A percentile compares a stretch with the other conserved stretches of the same genome.
Evolutionary conservation across 1,284 basidiomycete genomes (phyloP).

Genomic region (Fomitopsis schrenkii): DNA sequence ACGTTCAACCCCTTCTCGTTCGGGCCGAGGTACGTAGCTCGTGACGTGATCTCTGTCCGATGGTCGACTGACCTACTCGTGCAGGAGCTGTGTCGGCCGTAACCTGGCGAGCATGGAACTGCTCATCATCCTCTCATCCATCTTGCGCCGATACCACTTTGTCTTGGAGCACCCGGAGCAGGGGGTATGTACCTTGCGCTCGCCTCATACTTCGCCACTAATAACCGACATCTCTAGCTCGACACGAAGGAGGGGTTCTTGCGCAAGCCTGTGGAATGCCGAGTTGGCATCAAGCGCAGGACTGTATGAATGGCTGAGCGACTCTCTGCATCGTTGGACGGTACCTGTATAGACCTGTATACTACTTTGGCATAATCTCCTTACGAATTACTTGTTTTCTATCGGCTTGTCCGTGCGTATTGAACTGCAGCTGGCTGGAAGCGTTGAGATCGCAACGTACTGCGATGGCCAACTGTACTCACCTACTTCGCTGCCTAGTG

Average conservation of each 20-base stretch:
- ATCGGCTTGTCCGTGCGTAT: too few species aligned
- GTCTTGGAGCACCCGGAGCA: conserved; percentile 54
- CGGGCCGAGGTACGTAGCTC: conserved; percentile 49
- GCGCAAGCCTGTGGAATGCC: conserved; percentile 66
- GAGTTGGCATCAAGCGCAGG: conserved; percentile 62
- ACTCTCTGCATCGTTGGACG: too few species aligned
- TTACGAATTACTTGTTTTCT: too few species aligned
- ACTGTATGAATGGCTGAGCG: conserved; percentile 14
- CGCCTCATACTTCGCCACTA: too few species aligned
- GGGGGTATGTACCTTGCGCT: conserved; percentile 39
- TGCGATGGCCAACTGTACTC: too few species aligned
- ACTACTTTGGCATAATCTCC: too few species aligned
- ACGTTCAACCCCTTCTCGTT: conserved; percentile 76
- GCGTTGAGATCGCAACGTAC: too few species aligned
- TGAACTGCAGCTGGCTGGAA: too few species aligned
- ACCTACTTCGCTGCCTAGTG: too few species aligned
- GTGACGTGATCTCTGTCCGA: background rate
- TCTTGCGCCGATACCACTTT: conserved; percentile 71
- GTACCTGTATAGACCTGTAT: too few species aligned
- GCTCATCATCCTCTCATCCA: conserved; percentile 68
- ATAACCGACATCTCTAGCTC: conserved; percentile 37
- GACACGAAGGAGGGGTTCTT: conserved; percentile 75
- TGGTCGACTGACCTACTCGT: background rate
- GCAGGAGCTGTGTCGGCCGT: conserved; percentile 67
- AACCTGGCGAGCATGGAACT: conserved; percentile 77